Base-by-base conservation (phyloP, 306 rosid species). In the Senna siamea region DNA sequence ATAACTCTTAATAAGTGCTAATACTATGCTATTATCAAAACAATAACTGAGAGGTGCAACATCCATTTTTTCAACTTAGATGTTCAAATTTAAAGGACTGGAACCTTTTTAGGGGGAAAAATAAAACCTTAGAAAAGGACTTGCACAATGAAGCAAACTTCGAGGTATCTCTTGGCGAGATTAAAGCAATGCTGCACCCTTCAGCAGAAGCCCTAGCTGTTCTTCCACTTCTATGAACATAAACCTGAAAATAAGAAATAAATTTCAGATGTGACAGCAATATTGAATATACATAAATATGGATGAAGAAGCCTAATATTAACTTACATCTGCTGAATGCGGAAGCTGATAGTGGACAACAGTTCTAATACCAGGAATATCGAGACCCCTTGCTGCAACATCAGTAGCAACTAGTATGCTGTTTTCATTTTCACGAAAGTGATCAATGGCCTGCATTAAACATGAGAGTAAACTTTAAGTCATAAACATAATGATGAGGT, bases 271-370 rank as follows among this genome's bases (percentile, higher is more conserved):
- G 40, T 79, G 26, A 56, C 52, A 15, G 51, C 34, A 37, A 10
- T 35, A 20, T 26, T 26, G 30, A 26, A 26, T 26, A 26, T 19
- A 56, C 9, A 15, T 17, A 59, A 59, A 63, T 47, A 79, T 28
- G 75, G 56, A 64, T 18, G 54, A 60, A 82, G 74, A 66, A 78
- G 50, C 5, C 66, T 46, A 12, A 72, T 62, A 57, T 72, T 63
- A 10, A 65, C 88, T 70, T 66, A 90, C 99, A 71, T 92, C 99
- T 18, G 97, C 97, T 19, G 96, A 90, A 88, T 94, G 99, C 56
- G 99, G 99, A 78, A 94, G 96, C 83, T 94, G 99, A 80, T 94
- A 94, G 88, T 94, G 99, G 80, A 94, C 84, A 89, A 94, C 93
- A 65, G 97, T 90, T 80, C 87, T 83, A 85, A 94, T 85, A 80